A percentile compares a stretch with the other conserved stretches of the same genome.
Evolutionary conservation across 306 rosid species (phyloP).

Genomic region (Malus fusca): DNA sequence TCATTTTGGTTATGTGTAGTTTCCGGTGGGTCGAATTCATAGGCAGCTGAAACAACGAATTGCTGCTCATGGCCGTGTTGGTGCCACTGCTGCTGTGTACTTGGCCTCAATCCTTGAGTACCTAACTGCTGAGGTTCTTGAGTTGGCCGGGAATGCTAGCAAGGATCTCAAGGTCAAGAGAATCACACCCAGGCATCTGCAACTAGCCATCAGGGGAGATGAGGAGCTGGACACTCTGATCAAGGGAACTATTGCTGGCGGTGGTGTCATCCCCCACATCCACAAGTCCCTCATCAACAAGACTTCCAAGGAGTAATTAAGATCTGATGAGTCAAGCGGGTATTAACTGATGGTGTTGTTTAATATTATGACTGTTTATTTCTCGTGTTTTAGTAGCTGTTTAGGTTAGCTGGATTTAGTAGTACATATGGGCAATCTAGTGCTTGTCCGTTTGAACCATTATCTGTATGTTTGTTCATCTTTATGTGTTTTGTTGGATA

Average conservation of each 20-base stretch:
- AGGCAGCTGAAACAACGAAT: constrained; percentile 76
- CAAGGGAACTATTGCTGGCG: constrained; percentile 97
- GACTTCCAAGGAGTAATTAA: constrained; percentile 59
- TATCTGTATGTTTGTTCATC: background rate
- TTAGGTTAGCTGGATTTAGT: constrained; percentile 10
- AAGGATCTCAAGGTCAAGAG: constrained; percentile 96
- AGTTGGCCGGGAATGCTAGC: constrained; percentile 92
- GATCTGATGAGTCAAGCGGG: background rate
- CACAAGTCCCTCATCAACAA: constrained; percentile 98
- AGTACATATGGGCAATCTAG: constrained; percentile 18
- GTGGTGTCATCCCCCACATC: constrained; percentile 95
- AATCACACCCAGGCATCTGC: constrained; percentile 95
- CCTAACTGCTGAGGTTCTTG: constrained; percentile 91
- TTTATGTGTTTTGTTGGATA: constrained; percentile 11
- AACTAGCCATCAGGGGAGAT: constrained; percentile 92
- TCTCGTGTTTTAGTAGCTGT: constrained; percentile 4
- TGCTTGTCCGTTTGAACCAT: constrained; percentile 6
- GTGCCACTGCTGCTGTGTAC: constrained; percentile 94
- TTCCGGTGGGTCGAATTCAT: constrained; percentile 93
- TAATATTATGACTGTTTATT: constrained; percentile 15
- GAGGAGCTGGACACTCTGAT: constrained; percentile 95
- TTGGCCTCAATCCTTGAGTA: constrained; percentile 92
- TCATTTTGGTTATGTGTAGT: constrained; percentile 31
- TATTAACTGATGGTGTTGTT: constrained; percentile 20
- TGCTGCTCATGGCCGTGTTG: constrained; percentile 87